Base-by-base conservation (phyloP, 352 stramenopile species). In the Globisporangium megalacanthum region DNA sequence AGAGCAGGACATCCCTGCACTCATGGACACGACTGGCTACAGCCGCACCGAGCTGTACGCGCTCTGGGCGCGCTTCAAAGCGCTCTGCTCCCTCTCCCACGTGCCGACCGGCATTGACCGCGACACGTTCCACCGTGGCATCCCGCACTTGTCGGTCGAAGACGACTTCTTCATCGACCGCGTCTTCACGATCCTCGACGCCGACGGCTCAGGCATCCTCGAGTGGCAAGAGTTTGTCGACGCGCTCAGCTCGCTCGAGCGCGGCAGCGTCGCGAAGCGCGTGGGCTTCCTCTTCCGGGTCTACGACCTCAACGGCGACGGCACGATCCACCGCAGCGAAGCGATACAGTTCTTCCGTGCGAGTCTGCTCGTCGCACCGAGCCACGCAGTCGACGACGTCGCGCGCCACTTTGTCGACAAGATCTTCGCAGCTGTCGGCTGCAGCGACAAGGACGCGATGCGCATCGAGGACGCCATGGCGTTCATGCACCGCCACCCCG, bases 171-270 rank as follows among this genome's bases (percentile, higher is more conserved):
- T 92, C 56, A 71, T 89, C 10, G 77, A 91, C 53, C 73, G 81
- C 22, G 73, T 87, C 6, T 89, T 88, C 46, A 57, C 79, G 14
- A 80, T 87, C 4, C 66, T 92, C 4, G 81, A 89, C 49, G 68
- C 68, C 0, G 77, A 92, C 36, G 63, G 77, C 19, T 86, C 77
- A 0, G 77, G 76, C 5, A 71, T 76, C 33, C 68, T 92, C 19
- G 77, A 92, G 37, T 92, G 81, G 81, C 61, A 75, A 0, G 77
- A 92, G 60, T 92, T 92, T 44, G 70, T 92, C 46, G 73, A 77
- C 6, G 81, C 81, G 31, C 71, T 92, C 31, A 79, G 73, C 35
- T 72, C 79, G 20, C 61, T 89, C 0, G 81, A 92, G 41, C 87
- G 88, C 33, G 79, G 79, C 15, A 78, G 79, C 42, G 47, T 72